phyloP scores from a whole-genome alignment of 23 red algal genomes.

The Gracilaria caudata region DNA sequence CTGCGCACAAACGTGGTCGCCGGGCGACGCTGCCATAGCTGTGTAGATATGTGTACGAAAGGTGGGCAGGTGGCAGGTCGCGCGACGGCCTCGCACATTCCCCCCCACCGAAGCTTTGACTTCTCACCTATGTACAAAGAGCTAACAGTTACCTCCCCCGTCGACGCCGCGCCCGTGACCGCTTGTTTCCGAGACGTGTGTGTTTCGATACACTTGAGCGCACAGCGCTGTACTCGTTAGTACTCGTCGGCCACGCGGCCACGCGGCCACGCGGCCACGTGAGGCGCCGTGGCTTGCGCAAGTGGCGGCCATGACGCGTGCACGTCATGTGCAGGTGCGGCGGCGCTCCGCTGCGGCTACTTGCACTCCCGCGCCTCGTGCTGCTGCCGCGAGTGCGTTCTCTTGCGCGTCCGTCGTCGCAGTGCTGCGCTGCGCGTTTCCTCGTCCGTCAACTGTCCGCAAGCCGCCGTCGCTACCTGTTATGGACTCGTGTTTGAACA shows the following conservation, averaged over 20 bases:
- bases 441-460: background rate
- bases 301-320: background rate
- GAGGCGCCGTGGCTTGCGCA: background rate
- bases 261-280: constrained; percentile 7
- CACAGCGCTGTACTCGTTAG: too few relatives aligned
- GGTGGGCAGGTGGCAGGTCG: background rate
- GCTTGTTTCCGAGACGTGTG: too few relatives aligned
- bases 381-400: background rate
- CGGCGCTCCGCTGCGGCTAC: background rate
- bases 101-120: too few relatives aligned
- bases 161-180: too few relatives aligned
- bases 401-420: background rate
- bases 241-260: constrained; percentile 8
- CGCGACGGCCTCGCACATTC: background rate
- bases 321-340: background rate
- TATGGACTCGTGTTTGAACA: background rate
- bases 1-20: background rate
- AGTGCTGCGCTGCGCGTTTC: background rate
- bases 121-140: too few relatives aligned
- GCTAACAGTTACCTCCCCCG: too few relatives aligned
- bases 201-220: too few relatives aligned
- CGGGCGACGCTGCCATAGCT: background rate
- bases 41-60: background rate
- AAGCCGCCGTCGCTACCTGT: background rate
- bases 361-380: background rate